Evolutionary conservation across 2,329 filamentous ascomycete species (phyloP).

Genomic region (Fusarium sp.): DNA sequence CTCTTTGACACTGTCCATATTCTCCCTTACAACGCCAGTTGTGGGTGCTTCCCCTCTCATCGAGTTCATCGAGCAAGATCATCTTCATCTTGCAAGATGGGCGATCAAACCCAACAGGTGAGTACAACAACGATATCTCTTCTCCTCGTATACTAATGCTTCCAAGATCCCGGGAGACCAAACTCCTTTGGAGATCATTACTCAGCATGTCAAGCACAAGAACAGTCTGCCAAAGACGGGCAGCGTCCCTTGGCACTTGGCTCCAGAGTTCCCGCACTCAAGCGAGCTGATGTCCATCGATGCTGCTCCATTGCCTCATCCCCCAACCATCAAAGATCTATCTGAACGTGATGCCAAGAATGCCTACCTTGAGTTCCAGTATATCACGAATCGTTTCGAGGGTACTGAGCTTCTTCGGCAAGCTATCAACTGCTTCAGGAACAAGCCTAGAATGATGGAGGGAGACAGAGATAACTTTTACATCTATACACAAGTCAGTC

Average conservation of each 20-base stretch:
- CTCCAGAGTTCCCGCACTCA: slow-evolving; percentile 40
- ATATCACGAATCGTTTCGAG: slow-evolving; percentile 80
- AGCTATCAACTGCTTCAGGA: slow-evolving; percentile 67
- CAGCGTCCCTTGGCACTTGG: slow-evolving; percentile 18
- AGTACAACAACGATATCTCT: not conserved
- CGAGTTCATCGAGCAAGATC: not conserved
- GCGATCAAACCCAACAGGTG: not conserved
- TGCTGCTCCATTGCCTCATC: slow-evolving; percentile 24
- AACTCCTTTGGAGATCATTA: slow-evolving; percentile 9
- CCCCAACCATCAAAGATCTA: not conserved
- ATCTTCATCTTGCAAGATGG: not conserved
- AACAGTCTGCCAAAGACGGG: not conserved
- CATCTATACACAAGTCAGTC: slow-evolving; percentile 73
- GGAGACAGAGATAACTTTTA: slow-evolving; percentile 58
- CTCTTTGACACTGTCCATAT: too few species aligned
- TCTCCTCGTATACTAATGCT: not conserved
- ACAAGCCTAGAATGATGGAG: slow-evolving; percentile 67
- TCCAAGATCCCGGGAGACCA: not conserved
- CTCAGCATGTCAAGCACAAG: slow-evolving; percentile 14
- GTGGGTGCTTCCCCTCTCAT: not conserved
- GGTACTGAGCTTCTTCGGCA: slow-evolving; percentile 74
- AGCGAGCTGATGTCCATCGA: slow-evolving; percentile 38
- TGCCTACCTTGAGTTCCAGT: slow-evolving; percentile 78
- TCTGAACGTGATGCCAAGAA: slow-evolving; percentile 46
- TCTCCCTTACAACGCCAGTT: not conserved